Evolutionary conservation across 2,329 filamentous ascomycete genomes (phyloP).

Genomic region (Aureobasidium lini): DNA sequence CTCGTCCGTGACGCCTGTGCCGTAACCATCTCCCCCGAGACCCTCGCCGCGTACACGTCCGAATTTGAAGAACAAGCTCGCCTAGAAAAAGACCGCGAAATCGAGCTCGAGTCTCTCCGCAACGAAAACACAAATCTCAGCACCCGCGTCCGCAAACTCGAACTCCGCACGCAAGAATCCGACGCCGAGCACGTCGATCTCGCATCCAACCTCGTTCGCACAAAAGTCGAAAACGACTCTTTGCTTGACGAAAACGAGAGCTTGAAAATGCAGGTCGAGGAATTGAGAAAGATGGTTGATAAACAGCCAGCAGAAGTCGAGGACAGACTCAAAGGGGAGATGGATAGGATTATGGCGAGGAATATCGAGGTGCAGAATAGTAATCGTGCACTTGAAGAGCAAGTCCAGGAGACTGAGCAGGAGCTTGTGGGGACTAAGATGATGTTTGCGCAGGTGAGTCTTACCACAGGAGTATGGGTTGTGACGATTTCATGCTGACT

Average conservation of each 20-base stretch:
- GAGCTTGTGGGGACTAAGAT: slow-evolving; percentile 90
- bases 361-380: slow-evolving; percentile 92
- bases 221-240: slow-evolving; percentile 89
- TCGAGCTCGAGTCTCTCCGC: slow-evolving; percentile 68
- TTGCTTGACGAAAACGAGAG: slow-evolving; percentile 85
- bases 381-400: slow-evolving; percentile 80
- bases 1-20: slow-evolving; percentile 89
- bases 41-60: slow-evolving; percentile 67
- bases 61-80: slow-evolving; percentile 92
- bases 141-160: slow-evolving; percentile 73
- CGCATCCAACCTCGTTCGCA: slow-evolving; percentile 82
- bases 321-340: slow-evolving; percentile 69
- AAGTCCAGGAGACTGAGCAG: slow-evolving; percentile 85
- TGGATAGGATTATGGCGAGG: slow-evolving; percentile 84
- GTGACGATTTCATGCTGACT: not conserved
- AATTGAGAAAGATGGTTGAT: slow-evolving; percentile 80
- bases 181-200: slow-evolving; percentile 87
- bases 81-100: slow-evolving; percentile 72
- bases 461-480: not conserved
- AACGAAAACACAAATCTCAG: slow-evolving; percentile 59
- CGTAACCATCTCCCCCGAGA: slow-evolving; percentile 74
- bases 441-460: slow-evolving; percentile 83
- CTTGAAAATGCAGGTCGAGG: slow-evolving; percentile 73
- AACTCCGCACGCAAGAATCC: slow-evolving; percentile 79
- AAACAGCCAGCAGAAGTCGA: slow-evolving; percentile 87